These are phyloP conservation scores for Xylaria sp. DNA, from an alignment of 2,329 filamentous ascomycete genomes.

Conservation along the genomic window DNA sequence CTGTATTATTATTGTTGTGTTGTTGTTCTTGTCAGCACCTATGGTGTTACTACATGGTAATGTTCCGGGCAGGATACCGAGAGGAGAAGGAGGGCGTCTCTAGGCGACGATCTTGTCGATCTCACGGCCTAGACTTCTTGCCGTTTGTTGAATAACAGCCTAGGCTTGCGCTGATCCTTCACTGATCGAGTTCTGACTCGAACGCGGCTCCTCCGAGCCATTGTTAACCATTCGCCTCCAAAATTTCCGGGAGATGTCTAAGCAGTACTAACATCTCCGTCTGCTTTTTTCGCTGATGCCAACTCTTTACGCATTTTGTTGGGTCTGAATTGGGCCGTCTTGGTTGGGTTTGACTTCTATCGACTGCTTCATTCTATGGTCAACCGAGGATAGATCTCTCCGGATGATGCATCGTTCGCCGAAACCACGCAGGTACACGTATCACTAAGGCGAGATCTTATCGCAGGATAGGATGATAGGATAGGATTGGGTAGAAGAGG, in stretches of 20 bases:
- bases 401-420: slow-evolving; percentile 14
- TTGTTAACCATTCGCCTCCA: background rate
- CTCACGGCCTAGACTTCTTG: slow-evolving; percentile 23
- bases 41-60: background rate
- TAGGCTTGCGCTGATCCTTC: slow-evolving; percentile 19
- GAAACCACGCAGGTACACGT: slow-evolving; percentile 21
- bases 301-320: slow-evolving; percentile 8
- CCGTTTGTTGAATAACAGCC: slow-evolving; percentile 17
- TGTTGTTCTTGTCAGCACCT: slow-evolving; percentile 17
- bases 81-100: slow-evolving; percentile 3
- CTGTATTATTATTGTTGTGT: background rate
- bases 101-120: slow-evolving; percentile 21
- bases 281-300: background rate
- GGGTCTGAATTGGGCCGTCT: background rate
- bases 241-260: background rate
- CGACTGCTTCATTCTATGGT: background rate
- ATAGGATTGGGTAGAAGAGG: background rate
- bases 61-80: slow-evolving; percentile 1
- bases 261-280: background rate
- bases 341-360: background rate
- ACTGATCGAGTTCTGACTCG: slow-evolving; percentile 19
- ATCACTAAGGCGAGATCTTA: slow-evolving; percentile 11
- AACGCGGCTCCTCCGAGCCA: background rate
- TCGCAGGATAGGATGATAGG: background rate
- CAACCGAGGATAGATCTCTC: background rate